These are phyloP conservation scores for Trichoderma citrinoviride DNA, from an alignment of 2,329 filamentous ascomycete species.

Conservation along the genomic window DNA sequence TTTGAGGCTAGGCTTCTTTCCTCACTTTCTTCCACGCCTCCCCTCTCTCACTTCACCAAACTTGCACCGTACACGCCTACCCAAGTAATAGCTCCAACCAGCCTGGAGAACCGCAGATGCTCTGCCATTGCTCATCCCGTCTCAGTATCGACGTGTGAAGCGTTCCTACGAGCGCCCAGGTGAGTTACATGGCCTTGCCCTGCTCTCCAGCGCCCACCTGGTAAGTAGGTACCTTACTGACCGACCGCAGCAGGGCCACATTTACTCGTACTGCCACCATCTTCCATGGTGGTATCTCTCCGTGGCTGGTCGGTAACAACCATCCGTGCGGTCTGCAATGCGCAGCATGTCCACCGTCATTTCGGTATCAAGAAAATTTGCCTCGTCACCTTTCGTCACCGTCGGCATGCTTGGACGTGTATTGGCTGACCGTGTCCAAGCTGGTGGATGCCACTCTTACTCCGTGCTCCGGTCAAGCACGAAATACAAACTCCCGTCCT, in stretches of 20 bases:
- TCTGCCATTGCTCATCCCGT: background rate
- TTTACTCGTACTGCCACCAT: no score
- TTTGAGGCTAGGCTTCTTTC: constrained; percentile 17
- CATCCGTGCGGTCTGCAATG: background rate
- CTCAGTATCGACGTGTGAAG: background rate
- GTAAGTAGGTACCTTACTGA: no score
- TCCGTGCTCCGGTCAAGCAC: background rate
- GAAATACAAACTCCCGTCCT: background rate
- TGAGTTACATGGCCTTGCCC: no score
- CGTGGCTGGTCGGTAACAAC: background rate
- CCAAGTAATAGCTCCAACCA: background rate
- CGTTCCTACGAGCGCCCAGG: background rate
- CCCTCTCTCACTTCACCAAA: background rate
- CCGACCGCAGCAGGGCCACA: no score
- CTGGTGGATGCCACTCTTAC: background rate
- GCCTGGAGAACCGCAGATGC: background rate
- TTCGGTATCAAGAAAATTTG: background rate
- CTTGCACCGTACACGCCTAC: background rate
- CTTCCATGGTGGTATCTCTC: background rate
- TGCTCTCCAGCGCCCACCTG: no score
- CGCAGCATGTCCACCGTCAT: background rate
- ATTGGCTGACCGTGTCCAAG: background rate
- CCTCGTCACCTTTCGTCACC: constrained; percentile 1
- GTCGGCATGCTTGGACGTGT: background rate
- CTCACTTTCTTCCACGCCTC: background rate